A percentile compares a stretch with the other conserved stretches of the same genome.
phyloP scores from a whole-genome alignment of 768 basidiomycete genomes.

The Pulveroboletus sp. region DNA sequence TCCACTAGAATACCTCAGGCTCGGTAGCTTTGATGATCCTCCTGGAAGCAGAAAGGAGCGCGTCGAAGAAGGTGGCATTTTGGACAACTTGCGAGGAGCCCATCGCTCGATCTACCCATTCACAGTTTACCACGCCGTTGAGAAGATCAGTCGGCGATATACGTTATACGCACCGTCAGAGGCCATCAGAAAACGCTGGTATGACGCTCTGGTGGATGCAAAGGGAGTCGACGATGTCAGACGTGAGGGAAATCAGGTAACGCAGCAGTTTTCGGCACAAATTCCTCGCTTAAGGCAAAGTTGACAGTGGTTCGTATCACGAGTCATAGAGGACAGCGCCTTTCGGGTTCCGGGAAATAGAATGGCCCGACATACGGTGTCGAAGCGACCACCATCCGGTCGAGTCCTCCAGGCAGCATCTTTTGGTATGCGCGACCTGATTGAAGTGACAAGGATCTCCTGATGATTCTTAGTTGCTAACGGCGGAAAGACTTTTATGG shows the following conservation, averaged over 20 bases:
- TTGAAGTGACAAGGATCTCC: background rate
- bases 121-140: slow-evolving; percentile 66
- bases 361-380: slow-evolving; percentile 24
- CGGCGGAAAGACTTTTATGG: slow-evolving; percentile 53
- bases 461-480: slow-evolving; percentile 35
- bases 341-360: slow-evolving; percentile 49
- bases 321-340: slow-evolving; percentile 52
- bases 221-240: slow-evolving; percentile 58
- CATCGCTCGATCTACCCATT: slow-evolving; percentile 66
- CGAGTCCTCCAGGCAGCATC: slow-evolving; percentile 54
- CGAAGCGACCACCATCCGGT: slow-evolving; percentile 45
- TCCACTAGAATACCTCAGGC: slow-evolving; percentile 70
- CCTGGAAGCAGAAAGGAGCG: slow-evolving; percentile 63
- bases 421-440: slow-evolving; percentile 46
- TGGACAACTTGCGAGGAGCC: slow-evolving; percentile 51
- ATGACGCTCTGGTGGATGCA: slow-evolving; percentile 53
- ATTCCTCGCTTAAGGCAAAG: slow-evolving; percentile 6
- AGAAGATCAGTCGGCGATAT: slow-evolving; percentile 54
- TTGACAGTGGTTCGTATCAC: slow-evolving; percentile 62
- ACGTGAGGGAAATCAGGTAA: slow-evolving; percentile 71
- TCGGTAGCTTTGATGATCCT: slow-evolving; percentile 57
- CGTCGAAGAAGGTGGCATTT: slow-evolving; percentile 50
- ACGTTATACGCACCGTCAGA: slow-evolving; percentile 67
- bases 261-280: background rate
- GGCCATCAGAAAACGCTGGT: slow-evolving; percentile 57